phyloP scores from a whole-genome alignment of 2,329 filamentous ascomycete genomes.

The Talaromyces verruculosus region DNA sequence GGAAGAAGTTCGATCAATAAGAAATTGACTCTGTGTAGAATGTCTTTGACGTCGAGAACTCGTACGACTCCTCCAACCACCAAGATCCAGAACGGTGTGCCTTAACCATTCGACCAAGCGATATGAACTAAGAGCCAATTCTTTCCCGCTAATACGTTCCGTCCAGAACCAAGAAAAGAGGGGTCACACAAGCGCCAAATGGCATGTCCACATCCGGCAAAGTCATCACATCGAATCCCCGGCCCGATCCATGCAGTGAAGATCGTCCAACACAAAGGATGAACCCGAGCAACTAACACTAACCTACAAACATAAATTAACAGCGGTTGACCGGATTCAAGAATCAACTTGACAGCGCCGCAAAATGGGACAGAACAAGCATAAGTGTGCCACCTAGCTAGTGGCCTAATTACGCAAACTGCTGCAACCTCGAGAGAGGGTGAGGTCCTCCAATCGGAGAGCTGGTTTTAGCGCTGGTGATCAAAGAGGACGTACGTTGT shows the following conservation, averaged over 20 bases:
- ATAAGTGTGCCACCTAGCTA: not conserved
- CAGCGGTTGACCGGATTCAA: not conserved
- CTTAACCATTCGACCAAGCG: not conserved
- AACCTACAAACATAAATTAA: not conserved
- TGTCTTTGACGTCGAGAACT: not conserved
- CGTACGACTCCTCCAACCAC: not conserved
- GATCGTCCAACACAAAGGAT: conserved; percentile 4
- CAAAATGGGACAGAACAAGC: conserved; percentile 5
- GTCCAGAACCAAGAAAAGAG: not conserved
- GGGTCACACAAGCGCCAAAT: conserved; percentile 1
- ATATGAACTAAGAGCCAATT: not conserved
- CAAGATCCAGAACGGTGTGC: not conserved
- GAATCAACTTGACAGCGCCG: not conserved
- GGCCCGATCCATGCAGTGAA: not conserved
- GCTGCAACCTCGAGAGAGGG: not conserved
- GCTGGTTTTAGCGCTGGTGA: conserved; percentile 1
- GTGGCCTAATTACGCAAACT: not conserved
- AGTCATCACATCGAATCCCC: not conserved
- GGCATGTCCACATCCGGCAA: not conserved
- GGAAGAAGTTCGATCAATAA: not conserved
- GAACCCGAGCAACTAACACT: not conserved
- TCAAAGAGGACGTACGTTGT: not conserved
- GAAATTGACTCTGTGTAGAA: not conserved
- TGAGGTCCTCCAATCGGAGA: conserved; percentile 6
- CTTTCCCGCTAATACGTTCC: no score